These are phyloP conservation scores for Pleurozium schreberi DNA, from an alignment of 225 moss, liverwort and hornwort genomes.

Conservation along the genomic window DNA sequence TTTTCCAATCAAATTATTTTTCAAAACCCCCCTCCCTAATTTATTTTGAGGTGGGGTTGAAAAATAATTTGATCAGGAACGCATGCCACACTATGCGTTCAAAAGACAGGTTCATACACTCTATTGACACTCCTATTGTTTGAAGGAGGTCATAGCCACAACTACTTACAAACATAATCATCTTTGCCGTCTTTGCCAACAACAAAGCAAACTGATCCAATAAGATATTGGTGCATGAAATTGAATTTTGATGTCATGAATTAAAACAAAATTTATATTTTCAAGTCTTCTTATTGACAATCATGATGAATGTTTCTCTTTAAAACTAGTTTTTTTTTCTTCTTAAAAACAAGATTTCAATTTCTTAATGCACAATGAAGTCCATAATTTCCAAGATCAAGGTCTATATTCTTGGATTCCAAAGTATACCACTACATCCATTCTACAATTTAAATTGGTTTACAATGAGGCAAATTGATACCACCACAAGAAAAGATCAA, in stretches of 20 bases:
- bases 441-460: neutral
- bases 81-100: no score
- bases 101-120: no score
- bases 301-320: neutral
- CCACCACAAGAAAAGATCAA: neutral
- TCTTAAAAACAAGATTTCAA: neutral
- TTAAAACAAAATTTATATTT: neutral
- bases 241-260: neutral
- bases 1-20: no score
- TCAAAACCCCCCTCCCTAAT: no score
- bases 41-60: no score
- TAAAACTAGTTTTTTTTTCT: neutral
- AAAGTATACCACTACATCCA: neutral
- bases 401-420: neutral
- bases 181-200: neutral
- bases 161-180: neutral
- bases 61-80: no score
- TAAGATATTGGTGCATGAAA: rapidly evolving
- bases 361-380: rapidly evolving
- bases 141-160: rapidly evolving
- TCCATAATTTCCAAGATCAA: neutral
- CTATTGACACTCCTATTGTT: neutral
- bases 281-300: neutral
- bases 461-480: neutral
- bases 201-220: neutral